A percentile compares a stretch with the other conserved stretches of the same genome.
phyloP scores from a whole-genome alignment of 2,329 filamentous ascomycete genomes.

The Magnaporthales sp. region DNA sequence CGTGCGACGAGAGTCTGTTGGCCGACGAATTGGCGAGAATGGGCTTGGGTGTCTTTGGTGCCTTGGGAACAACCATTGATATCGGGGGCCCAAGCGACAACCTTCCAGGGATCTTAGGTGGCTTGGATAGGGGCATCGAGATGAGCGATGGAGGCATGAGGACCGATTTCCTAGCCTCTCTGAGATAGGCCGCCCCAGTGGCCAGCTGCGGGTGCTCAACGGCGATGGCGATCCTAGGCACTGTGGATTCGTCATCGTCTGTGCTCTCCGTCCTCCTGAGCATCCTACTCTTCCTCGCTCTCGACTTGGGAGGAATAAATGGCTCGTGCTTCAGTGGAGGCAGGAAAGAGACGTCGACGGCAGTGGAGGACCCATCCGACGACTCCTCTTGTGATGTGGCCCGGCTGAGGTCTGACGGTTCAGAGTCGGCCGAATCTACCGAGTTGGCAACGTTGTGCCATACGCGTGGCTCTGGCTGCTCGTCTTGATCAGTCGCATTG shows the following conservation, averaged over 20 bases:
- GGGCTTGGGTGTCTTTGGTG: not conserved
- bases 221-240: not conserved
- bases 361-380: not conserved
- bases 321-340: slow-evolving; percentile 30
- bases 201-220: not conserved
- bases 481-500: not conserved
- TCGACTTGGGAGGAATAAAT: slow-evolving; percentile 19
- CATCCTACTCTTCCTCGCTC: slow-evolving; percentile 6
- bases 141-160: not conserved
- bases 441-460: not conserved
- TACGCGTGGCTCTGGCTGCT: not conserved
- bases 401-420: slow-evolving; percentile 1
- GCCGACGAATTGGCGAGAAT: not conserved
- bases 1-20: not conserved
- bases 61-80: not conserved
- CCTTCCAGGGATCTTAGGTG: not conserved
- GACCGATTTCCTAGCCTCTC: slow-evolving; percentile 5
- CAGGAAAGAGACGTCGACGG: slow-evolving; percentile 21
- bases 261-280: not conserved
- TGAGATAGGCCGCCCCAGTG: slow-evolving; percentile 2
- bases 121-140: not conserved
- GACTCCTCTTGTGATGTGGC: not conserved
- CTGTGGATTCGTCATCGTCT: not conserved
- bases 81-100: not conserved
- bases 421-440: not conserved